Conservation (phyloP, 805 yeast genomes). For the Lipomyces kockii region DNA sequence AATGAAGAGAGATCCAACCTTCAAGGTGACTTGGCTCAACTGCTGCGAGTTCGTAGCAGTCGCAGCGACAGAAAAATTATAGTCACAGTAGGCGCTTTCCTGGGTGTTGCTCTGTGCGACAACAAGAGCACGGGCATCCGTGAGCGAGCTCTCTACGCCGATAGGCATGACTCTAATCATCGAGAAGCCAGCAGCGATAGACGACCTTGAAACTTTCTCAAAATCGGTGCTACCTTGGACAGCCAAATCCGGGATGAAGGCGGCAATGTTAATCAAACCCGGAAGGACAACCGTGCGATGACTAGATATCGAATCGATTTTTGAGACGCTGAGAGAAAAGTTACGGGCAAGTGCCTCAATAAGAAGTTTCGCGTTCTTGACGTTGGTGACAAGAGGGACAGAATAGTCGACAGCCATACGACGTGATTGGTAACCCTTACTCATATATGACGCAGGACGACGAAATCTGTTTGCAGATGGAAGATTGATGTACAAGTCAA, state of each 20-base stretch:
- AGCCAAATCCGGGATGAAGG: conserved; percentile 74
- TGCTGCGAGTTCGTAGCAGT: conserved; percentile 67
- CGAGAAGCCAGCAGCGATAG: conserved; percentile 87
- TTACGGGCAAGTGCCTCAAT: conserved; percentile 80
- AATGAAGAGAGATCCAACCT: conserved; percentile 79
- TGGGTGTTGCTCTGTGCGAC: conserved; percentile 63
- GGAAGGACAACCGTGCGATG: conserved; percentile 82
- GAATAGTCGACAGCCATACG: conserved; percentile 99
- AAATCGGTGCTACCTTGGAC: conserved; percentile 58
- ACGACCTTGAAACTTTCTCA: conserved; percentile 68
- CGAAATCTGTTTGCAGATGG: conserved; percentile 97
- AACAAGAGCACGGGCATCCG: conserved; percentile 66
- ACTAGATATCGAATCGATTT: conserved; percentile 87
- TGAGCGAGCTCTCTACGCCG: conserved; percentile 64
- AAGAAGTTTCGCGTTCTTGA: conserved; percentile 92
- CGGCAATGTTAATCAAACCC: conserved; percentile 80
- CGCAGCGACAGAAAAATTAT: conserved; percentile 81
- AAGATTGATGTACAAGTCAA: conserved; percentile 93
- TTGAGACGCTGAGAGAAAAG: conserved; percentile 62
- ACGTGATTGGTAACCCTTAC: conserved; percentile 96
- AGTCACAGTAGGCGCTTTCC: conserved; percentile 76
- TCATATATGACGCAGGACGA: conserved; percentile 97
- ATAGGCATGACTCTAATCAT: conserved; percentile 80
- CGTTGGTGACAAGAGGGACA: conserved; percentile 96
- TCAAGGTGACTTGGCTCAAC: conserved; percentile 63